Conservation (phyloP, 169 alveolate genomes). For the Plasmodium yoelii region DNA sequence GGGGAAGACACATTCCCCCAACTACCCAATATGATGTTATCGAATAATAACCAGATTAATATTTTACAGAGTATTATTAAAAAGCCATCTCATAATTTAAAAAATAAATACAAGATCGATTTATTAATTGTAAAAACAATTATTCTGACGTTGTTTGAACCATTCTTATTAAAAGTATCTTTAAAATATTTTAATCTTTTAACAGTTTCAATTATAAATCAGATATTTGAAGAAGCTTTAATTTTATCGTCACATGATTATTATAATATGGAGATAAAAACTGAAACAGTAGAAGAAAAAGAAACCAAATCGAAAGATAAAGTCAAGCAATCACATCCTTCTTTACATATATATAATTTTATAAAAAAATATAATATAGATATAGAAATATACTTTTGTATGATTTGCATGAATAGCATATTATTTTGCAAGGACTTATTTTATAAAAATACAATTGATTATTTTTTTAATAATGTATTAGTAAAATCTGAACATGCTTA, state of each 20-base stretch:
- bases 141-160: constrained; percentile 50
- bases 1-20: no score
- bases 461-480: constrained; percentile 48
- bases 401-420: constrained; percentile 68
- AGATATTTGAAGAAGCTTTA: constrained; percentile 40
- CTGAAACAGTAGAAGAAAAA: neutral
- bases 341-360: constrained; percentile 21
- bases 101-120: constrained; percentile 21
- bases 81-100: neutral
- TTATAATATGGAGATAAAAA: neutral
- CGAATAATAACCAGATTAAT: neutral
- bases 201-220: constrained; percentile 43
- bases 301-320: neutral
- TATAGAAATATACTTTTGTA: constrained; percentile 43
- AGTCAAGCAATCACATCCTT: neutral
- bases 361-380: constrained; percentile 37
- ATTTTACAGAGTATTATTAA: neutral
- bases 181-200: constrained; percentile 45
- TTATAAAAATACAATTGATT: constrained; percentile 52
- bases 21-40: no score
- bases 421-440: constrained; percentile 59
- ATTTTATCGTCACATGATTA: constrained; percentile 21
- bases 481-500: constrained; percentile 12
- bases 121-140: constrained; percentile 19
- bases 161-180: constrained; percentile 46